Base-by-base conservation (phyloP, 169 alveolate genomes). In the Plasmodium relictum region DNA sequence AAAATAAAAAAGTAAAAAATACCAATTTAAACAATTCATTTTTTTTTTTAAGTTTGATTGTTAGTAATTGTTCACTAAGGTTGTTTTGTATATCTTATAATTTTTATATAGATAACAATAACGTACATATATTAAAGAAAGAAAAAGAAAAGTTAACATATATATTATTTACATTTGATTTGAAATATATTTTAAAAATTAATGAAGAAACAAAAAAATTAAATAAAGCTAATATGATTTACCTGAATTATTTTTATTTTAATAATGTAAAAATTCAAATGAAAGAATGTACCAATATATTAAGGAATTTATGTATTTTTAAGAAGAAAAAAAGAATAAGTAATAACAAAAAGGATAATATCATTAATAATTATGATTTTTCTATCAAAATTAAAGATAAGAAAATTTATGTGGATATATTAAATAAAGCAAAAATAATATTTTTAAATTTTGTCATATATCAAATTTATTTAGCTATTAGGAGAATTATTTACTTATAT, bases 381-480 rank as follows among this genome's bases (percentile, higher is more conserved):
- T 26, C 31, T 18, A 16, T 78, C 31, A 52, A 24, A 48, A 39
- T 78, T n/a, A 26, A 26, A 22, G 70, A 42, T 41, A 78, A 58
- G 14, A 50, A 65, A n/a, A 58, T 78, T 37, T 39, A 63, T 42
- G 48, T 78, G 37, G 44, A 78, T 14, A 48, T 78, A 41, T 14
- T 68, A 3, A 78, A 78, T 24, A 50, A 63, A 16, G 89, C 76
- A 18, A 65, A 42, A 44, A 70, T 78, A 12, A 18, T 70, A 7
- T 78, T 78, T 58, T 18, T 65, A n/a, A 78, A 56, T 65, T 65
- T 26, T 18, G 41, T 78, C 20, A 50, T 65, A 8, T 78, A 78
- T 59, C 78, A 78, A 42, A 8, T 78, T 22, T 78, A 78, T 56
- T 10, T 70, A n/a, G 63, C 89, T 14, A 3, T 66, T 18, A 18